phyloP scores from a whole-genome alignment of 352 stramenopile species.

The Phytopythium mirpurense region DNA sequence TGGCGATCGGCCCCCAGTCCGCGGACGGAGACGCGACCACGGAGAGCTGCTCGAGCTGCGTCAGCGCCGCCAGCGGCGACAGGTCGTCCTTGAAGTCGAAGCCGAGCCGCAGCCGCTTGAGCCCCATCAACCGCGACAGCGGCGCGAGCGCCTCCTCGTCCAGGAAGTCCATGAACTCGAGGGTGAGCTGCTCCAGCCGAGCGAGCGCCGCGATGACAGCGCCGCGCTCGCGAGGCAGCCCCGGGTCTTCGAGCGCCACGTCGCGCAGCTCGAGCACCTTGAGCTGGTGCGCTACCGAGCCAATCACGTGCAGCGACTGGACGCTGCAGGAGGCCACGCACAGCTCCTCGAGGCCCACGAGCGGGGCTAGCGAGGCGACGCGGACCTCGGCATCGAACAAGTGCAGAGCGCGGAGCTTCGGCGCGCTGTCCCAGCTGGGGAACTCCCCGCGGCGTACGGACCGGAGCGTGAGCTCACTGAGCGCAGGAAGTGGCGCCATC shows the following conservation, averaged over 20 bases:
- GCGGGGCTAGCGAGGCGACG: neutral
- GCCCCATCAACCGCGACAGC: neutral
- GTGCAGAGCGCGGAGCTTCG: neutral
- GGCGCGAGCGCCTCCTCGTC: neutral
- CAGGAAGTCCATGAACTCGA: constrained; percentile 1
- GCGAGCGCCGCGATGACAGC: neutral
- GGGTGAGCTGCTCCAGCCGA: neutral
- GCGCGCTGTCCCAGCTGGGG: neutral
- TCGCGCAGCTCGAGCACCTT: neutral
- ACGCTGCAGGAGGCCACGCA: neutral
- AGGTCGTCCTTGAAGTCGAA: constrained; percentile 5
- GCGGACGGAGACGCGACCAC: neutral
- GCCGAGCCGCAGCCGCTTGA: constrained; percentile 1
- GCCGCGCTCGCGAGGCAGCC: neutral
- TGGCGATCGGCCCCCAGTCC: constrained; percentile 6
- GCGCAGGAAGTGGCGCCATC: neutral
- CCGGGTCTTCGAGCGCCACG: neutral
- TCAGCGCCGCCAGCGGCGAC: neutral
- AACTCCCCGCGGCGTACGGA: neutral
- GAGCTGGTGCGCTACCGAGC: neutral
- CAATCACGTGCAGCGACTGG: neutral
- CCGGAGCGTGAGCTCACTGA: neutral
- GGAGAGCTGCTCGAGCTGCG: neutral
- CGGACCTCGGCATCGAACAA: neutral
- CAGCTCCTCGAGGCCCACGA: constrained; percentile 1